Percentiles rank a stretch among this genome's conserved stretches.
phyloP scores from a whole-genome alignment of 2,329 filamentous ascomycete species.

The Tolypocladium amazonense region DNA sequence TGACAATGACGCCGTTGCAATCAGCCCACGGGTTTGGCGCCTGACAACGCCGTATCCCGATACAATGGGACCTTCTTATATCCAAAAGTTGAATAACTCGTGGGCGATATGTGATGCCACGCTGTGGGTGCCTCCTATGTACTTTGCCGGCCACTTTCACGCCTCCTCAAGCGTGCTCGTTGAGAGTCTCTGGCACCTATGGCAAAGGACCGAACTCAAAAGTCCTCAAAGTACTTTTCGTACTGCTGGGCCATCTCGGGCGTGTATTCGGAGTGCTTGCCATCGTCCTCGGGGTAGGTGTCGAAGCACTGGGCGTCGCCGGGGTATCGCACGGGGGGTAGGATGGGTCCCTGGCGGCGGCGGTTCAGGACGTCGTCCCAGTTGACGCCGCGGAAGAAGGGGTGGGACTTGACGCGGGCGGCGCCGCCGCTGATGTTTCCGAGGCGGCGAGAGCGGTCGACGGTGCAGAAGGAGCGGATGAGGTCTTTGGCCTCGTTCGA shows the following conservation, averaged over 20 bases:
- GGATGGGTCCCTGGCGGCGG: constrained; percentile 57
- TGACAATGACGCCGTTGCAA: not conserved
- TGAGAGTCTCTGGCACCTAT: too few relatives aligned
- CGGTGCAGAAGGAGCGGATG: constrained; percentile 65
- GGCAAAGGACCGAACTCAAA: constrained; percentile 30
- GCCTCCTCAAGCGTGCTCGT: not conserved
- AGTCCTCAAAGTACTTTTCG: constrained; percentile 61
- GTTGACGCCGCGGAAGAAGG: constrained; percentile 63
- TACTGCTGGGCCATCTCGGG: constrained; percentile 58
- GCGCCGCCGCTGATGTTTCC: constrained; percentile 72
- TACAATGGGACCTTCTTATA: not conserved
- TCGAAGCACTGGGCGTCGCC: constrained; percentile 77
- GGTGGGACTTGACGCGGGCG: constrained; percentile 59
- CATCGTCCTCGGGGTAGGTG: constrained; percentile 68
- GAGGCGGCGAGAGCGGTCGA: constrained; percentile 66
- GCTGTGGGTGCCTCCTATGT: not conserved
- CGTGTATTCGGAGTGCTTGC: constrained; percentile 54
- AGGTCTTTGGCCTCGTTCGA: constrained; percentile 62
- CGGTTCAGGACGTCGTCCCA: constrained; percentile 64
- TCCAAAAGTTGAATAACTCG: not conserved
- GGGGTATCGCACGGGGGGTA: constrained; percentile 61
- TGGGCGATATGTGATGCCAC: not conserved
- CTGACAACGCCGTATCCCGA: not conserved
- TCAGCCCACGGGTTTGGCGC: not conserved
- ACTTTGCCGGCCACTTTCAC: not conserved